phyloP scores from a whole-genome alignment of 352 stramenopile genomes.

The Blastocystis sp. region DNA sequence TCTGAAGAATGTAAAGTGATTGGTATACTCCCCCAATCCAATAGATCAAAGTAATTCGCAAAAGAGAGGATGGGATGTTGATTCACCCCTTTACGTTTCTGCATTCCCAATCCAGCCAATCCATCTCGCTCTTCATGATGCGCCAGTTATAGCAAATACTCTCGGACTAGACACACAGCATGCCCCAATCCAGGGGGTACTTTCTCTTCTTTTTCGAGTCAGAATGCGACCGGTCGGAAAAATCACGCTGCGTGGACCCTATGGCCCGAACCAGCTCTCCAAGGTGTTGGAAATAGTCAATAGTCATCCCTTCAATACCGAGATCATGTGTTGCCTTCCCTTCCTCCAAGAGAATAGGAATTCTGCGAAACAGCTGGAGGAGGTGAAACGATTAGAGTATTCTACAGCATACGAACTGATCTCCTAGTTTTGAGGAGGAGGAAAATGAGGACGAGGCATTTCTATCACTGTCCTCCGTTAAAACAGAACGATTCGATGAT shows the following conservation, averaged over 20 bases:
- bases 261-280: not conserved
- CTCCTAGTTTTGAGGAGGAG: slow-evolving; percentile 16
- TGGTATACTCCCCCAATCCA: too few species aligned
- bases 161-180: too few species aligned
- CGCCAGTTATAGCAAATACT: too few species aligned
- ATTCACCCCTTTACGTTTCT: too few species aligned
- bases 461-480: not conserved
- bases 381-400: slow-evolving; percentile 1
- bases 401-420: not conserved
- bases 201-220: not conserved
- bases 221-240: not conserved
- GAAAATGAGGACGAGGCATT: slow-evolving; percentile 9
- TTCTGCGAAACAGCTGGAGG: not conserved
- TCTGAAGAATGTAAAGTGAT: too few species aligned
- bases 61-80: too few species aligned
- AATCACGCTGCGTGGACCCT: not conserved
- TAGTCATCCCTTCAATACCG: slow-evolving; percentile 21
- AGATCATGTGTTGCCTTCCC: not conserved
- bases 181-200: not conserved
- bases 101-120: too few species aligned
- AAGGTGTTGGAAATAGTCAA: not conserved
- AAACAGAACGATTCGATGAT: not conserved
- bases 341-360: not conserved
- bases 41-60: too few species aligned
- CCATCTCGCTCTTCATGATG: too few species aligned